Conservation (phyloP, 148 eudicot species). For the Camellia lanceoleosa region DNA sequence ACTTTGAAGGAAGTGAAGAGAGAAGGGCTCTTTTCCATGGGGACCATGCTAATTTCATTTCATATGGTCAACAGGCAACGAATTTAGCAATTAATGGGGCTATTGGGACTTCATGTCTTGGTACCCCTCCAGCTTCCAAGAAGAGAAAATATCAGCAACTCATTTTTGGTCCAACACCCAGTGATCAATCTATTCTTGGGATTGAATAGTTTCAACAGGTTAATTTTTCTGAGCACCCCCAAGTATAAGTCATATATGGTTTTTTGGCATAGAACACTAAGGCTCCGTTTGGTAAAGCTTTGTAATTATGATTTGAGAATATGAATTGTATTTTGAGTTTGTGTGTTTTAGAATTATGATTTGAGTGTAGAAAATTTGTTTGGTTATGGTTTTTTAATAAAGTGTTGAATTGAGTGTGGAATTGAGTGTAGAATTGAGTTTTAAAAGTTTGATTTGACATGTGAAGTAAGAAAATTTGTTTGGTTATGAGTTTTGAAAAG, state of each 20-base stretch:
- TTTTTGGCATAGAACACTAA: not conserved
- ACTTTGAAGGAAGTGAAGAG: conserved; percentile 80
- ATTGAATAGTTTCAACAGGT: conserved; percentile 36
- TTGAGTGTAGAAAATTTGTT: no score
- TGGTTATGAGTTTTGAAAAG: no score
- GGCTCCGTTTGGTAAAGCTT: no score
- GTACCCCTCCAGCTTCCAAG: conserved; percentile 37
- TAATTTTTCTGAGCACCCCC: not conserved
- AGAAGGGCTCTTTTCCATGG: conserved; percentile 40
- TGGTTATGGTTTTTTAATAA: no score
- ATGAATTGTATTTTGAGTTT: no score
- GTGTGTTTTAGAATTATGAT: no score
- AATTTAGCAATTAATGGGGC: conserved; percentile 53
- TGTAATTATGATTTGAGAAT: no score
- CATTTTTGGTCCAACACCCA: conserved; percentile 22
- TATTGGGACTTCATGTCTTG: conserved; percentile 38
- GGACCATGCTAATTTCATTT: conserved; percentile 30
- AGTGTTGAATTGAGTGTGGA: no score
- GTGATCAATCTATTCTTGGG: conserved; percentile 25
- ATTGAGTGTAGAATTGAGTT: no score
- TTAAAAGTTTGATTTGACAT: no score
- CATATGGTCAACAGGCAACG: conserved; percentile 39
- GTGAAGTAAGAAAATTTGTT: no score
- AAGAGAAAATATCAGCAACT: conserved; percentile 41
- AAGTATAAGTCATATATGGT: not conserved